Conservation (phyloP, 176 grass and related monocot species). For the Canna indica region DNA sequence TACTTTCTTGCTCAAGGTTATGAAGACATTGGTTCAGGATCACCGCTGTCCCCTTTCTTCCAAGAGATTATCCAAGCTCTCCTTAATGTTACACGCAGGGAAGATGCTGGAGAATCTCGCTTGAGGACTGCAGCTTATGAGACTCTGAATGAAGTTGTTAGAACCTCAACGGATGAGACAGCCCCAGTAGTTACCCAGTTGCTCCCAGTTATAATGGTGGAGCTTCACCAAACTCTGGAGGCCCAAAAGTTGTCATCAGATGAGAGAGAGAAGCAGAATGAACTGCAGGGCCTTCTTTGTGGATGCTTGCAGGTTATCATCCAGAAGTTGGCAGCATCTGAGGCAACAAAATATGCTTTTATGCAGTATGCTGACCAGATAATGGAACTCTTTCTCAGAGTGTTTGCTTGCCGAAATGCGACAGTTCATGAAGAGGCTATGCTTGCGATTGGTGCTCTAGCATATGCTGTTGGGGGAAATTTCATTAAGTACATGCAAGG, state of each 20-base stretch:
- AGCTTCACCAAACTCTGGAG: constrained; percentile 17
- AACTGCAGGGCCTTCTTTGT: constrained; percentile 18
- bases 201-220: constrained; percentile 18
- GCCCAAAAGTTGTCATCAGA: constrained; percentile 10
- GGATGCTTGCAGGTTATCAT: constrained; percentile 20
- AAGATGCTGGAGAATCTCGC: constrained; percentile 16
- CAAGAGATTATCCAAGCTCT: constrained; percentile 14
- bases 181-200: constrained; percentile 9
- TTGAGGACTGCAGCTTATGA: constrained; percentile 10
- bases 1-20: constrained; percentile 19
- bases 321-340: constrained; percentile 20
- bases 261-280: constrained; percentile 21
- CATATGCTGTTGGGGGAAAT: constrained; percentile 10
- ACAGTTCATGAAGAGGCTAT: constrained; percentile 18
- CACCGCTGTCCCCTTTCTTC: constrained; percentile 14
- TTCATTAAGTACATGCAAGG: constrained; percentile 15
- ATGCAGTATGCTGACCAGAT: constrained; percentile 18
- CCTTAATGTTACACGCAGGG: constrained; percentile 14
- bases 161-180: constrained; percentile 10
- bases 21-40: constrained; percentile 12
- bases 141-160: constrained; percentile 18
- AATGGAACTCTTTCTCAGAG: constrained; percentile 13
- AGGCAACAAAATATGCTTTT: constrained; percentile 12
- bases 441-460: constrained; percentile 12
- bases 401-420: constrained; percentile 14